phyloP scores from a whole-genome alignment of 2,329 filamentous ascomycete species.

The Neonectria neomacrospora region DNA sequence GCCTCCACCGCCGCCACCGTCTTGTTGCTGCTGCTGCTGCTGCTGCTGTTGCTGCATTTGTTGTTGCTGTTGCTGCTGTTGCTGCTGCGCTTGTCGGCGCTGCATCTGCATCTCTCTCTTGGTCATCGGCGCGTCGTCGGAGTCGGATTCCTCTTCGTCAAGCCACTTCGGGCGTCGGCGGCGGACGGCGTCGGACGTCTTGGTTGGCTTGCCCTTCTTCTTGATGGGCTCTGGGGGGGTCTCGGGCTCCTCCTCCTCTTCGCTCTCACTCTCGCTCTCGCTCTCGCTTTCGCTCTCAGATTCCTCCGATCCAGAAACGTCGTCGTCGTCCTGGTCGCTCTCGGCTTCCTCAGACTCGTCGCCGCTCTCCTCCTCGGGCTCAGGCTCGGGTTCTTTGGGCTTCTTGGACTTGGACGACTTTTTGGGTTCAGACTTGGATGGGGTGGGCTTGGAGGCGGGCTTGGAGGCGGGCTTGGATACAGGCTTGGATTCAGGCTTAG shows the following conservation, averaged over 20 bases:
- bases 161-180: not conserved
- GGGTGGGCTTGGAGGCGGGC: constrained; percentile 1
- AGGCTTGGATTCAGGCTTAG: constrained; percentile 18
- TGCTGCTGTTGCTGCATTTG: constrained; percentile 34
- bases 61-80: constrained; percentile 34
- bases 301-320: constrained; percentile 11
- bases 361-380: constrained; percentile 24
- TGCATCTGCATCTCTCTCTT: constrained; percentile 12
- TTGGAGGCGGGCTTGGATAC: constrained; percentile 28
- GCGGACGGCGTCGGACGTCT: not conserved
- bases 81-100: constrained; percentile 28
- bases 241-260: constrained; percentile 42
- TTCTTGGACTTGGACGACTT: constrained; percentile 1
- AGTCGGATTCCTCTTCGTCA: constrained; percentile 25
- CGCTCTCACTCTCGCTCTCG: constrained; percentile 26
- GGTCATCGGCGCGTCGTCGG: constrained; percentile 5
- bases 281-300: constrained; percentile 35
- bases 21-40: constrained; percentile 32
- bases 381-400: constrained; percentile 1
- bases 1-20: constrained; percentile 33
- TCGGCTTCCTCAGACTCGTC: constrained; percentile 31
- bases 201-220: constrained; percentile 19
- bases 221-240: constrained; percentile 29
- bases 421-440: not conserved
- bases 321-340: constrained; percentile 29